Base-by-base conservation (phyloP, 2,329 filamentous ascomycete species). In the Talaromyces sp. region DNA sequence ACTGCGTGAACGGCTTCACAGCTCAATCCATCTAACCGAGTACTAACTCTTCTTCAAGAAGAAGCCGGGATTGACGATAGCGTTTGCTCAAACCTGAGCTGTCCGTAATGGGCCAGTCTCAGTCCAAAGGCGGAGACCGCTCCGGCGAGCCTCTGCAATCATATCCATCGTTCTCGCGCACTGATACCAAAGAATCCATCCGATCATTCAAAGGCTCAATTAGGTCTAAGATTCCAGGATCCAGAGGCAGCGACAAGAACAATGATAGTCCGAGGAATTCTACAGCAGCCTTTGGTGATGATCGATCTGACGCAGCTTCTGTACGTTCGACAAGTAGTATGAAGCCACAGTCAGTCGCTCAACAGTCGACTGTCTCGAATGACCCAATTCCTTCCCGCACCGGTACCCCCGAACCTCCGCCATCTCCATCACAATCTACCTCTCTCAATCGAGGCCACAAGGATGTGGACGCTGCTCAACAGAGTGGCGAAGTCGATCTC, bases 141-240 rank as follows among this genome's bases (percentile, higher is more conserved):
- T 82, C 84, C 60, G 78, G 79, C 69, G 87, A 90, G 43, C 83
- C 86, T 67, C 82, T 97, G 66, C 90, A 92, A 77, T 91, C 92
- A 35, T 96, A 95, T 78, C 94, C 93, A 33, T 97, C 94, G 33
- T 94, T 98, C 76, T 91, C 89, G 80, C 90, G 90, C 76, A 92
- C 93, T 64, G 94, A 98, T 75, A 98, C 94, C 33, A 94, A 93
- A 76, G 93, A 97, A 70, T 97, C 93, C 7, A 87, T 90, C 37
- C 90, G 93, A 69, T 97, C 93, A 4, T 89, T 97, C 77, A 88
- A 91, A 70, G 90, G 88, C 45, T 86, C 86, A 9, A 86, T 98
- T 70, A 87, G 92, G 67, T 96, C 92, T 68, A 97, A 97, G 80
- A 97, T 97, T 66, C 92, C 91, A 2, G 91, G 90, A 22, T 70